Evolutionary conservation across 148 eudicot species (phyloP).

Genomic region (Amaranthus palmeri): DNA sequence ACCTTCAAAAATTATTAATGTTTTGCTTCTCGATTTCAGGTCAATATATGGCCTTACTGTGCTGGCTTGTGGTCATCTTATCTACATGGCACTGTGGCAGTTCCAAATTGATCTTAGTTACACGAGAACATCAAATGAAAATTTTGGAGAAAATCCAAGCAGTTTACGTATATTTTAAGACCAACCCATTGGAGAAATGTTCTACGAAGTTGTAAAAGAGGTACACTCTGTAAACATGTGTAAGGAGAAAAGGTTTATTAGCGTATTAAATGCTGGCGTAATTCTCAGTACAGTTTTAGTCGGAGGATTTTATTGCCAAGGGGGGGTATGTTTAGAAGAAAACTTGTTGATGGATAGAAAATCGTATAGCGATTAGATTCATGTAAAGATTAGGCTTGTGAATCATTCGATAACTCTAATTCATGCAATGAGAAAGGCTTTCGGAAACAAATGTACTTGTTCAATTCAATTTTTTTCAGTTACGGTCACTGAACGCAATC

Average conservation of each 20-base stretch:
- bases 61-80: not conserved
- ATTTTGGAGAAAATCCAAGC: not conserved
- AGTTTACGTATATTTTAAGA: not conserved
- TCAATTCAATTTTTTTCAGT: too few species aligned
- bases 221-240: not conserved
- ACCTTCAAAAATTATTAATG: too few species aligned
- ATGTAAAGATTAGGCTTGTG: constrained; percentile 20
- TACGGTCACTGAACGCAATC: too few species aligned
- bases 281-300: constrained; percentile 6
- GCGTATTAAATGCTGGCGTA: too few species aligned
- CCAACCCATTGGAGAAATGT: not conserved
- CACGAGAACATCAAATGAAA: not conserved
- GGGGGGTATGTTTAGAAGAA: constrained; percentile 1
- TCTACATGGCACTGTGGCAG: constrained; percentile 7
- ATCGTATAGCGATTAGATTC: constrained; percentile 21
- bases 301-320: not conserved
- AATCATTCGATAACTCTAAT: not conserved
- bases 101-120: not conserved
- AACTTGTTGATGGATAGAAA: constrained; percentile 10
- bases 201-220: not conserved
- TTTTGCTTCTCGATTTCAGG: not conserved
- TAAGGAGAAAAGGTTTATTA: not conserved
- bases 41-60: not conserved
- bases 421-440: constrained; percentile 6
- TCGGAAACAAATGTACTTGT: not conserved